Conservation (phyloP, 768 basidiomycete genomes). For the Favolaschia claudopus region DNA sequence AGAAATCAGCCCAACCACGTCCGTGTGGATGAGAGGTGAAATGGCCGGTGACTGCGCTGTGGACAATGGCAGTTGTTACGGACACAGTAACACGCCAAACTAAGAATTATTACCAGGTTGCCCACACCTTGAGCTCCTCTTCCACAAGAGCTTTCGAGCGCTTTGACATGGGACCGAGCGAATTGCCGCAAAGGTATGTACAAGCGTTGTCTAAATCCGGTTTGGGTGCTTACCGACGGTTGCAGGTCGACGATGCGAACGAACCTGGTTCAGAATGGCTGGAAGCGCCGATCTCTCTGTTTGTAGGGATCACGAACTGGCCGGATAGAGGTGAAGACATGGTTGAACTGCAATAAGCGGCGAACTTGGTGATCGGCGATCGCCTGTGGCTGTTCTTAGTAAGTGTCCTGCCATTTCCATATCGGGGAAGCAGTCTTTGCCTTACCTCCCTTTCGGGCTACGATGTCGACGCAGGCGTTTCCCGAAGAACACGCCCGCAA, state of each 20-base stretch:
- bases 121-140: constrained; percentile 90
- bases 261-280: constrained; percentile 48
- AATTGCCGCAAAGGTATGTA: constrained; percentile 96
- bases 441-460: no score
- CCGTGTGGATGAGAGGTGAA: constrained; percentile 81
- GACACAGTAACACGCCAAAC: constrained; percentile 22
- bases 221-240: neutral
- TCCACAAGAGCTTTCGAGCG: constrained; percentile 74
- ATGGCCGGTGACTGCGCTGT: constrained; percentile 88
- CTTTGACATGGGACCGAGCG: constrained; percentile 84
- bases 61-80: constrained; percentile 20
- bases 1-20: constrained; percentile 84
- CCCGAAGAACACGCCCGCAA: no score
- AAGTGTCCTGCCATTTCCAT: neutral
- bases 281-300: constrained; percentile 55
- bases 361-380: neutral
- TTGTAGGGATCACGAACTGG: constrained; percentile 67
- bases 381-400: neutral
- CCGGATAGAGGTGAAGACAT: constrained; percentile 50
- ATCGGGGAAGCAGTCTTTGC: no score
- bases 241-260: constrained; percentile 12
- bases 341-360: constrained; percentile 17
- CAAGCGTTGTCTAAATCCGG: constrained; percentile 56
- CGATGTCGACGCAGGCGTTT: no score
- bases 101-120: constrained; percentile 57